Percentiles rank a stretch among this genome's conserved stretches.
These are phyloP conservation scores for Solanum piurae DNA, from an alignment of 257 asterid genomes.

Conservation along the genomic window DNA sequence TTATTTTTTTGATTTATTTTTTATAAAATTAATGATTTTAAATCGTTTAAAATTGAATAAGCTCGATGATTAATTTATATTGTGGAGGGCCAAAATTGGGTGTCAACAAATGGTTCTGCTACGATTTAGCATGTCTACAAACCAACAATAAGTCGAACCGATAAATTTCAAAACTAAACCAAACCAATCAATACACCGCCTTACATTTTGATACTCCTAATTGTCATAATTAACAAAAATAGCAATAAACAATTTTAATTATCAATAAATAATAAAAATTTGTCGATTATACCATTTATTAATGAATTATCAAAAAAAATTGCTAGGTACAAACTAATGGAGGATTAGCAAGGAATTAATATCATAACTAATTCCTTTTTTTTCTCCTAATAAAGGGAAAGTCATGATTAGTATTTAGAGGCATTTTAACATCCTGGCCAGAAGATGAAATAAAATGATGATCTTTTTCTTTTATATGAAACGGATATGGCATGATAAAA, in stretches of 20 bases:
- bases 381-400: background rate
- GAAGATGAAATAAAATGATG: background rate
- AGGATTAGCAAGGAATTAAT: no score
- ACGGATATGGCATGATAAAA: background rate
- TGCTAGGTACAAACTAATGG: background rate
- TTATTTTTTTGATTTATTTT: no score
- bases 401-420: background rate
- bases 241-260: background rate
- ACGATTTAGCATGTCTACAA: no score
- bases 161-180: background rate
- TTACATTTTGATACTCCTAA: background rate
- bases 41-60: no score
- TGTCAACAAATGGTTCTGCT: no score
- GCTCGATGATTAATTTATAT: no score
- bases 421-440: background rate
- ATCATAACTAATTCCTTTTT: background rate
- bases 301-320: background rate
- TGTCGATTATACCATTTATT: no score
- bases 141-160: no score
- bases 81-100: no score
- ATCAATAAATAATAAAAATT: background rate
- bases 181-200: background rate
- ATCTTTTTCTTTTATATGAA: background rate
- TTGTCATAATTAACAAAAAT: background rate
- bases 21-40: no score